Evolutionary conservation across 768 basidiomycete species (phyloP), one percentile per base, ranked within the genome.

Genomic region (Lactarius hengduanensis): DNA sequence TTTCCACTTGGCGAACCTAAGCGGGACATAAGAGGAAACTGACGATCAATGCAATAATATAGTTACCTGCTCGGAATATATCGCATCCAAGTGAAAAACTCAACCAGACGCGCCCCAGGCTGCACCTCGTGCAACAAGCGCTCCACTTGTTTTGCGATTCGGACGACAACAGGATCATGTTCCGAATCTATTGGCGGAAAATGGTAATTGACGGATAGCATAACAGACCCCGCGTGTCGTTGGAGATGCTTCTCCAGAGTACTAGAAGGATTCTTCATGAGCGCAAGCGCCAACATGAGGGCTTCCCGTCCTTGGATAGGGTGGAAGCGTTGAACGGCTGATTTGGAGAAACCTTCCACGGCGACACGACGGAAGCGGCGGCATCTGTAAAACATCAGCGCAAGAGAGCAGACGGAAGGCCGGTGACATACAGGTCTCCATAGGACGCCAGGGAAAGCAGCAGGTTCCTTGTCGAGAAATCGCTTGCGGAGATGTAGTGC

Each of bases 281-380:
- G 38, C 15, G 73, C 76, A 22, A 53, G 26, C 6, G 26, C n/a
- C 13, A 26, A 53, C 26, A 71, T 62, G 13, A 65, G 71, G 3
- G 75, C 75, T 70, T 79, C 76, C 36, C 64, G 59, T 41, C 76
- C 73, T 54, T 77, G 73, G 30, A 76, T 70, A 15, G 70, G 68
- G 18, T 69, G 63, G 66, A 76, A 76, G 13, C 69, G 58, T 45
- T 57, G 59, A 34, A 76, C 70, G 28, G n/a, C 61, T 62, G 45
- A 71, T 74, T n/a, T 74, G 74, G 45, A 75, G 66, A n/a, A 72
- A 26, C 59, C 67, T 67, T 61, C 65, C 70, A 32, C 74, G 63
- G 55, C 73, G 61, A 36, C 8, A n/a, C 73, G 71, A 55, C 75
- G 65, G 54, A 69, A 72, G 57, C 72, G 72, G 40, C 72, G 72